These are phyloP conservation scores for Lactifluus subvellereus DNA, from an alignment of 768 basidiomycete genomes.

Conservation along the genomic window DNA sequence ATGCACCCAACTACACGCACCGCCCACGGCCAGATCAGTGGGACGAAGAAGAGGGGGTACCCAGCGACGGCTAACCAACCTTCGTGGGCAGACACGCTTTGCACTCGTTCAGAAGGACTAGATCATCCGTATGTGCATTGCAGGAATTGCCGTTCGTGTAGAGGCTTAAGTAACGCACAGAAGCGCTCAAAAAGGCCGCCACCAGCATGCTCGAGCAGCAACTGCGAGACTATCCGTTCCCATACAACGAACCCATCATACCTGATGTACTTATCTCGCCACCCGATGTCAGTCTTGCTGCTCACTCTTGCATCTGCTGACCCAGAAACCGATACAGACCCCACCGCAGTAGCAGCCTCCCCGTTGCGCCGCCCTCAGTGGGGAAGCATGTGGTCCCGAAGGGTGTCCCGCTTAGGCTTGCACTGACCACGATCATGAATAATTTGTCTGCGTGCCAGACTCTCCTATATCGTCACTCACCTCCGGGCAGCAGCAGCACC, in stretches of 20 bases:
- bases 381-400: slow-evolving; percentile 69
- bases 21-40: slow-evolving; percentile 69
- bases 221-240: slow-evolving; percentile 53
- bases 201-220: slow-evolving; percentile 77
- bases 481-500: slow-evolving; percentile 17
- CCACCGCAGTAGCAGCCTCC: slow-evolving; percentile 36
- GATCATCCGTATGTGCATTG: slow-evolving; percentile 40
- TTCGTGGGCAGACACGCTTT: slow-evolving; percentile 28
- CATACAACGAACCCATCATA: slow-evolving; percentile 48
- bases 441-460: slow-evolving; percentile 74
- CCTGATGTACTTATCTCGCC: slow-evolving; percentile 27
- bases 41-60: slow-evolving; percentile 64
- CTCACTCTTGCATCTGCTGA: neutral
- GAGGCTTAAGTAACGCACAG: slow-evolving; percentile 56
- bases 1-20: slow-evolving; percentile 53
- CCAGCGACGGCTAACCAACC: slow-evolving; percentile 61
- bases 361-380: slow-evolving; percentile 28
- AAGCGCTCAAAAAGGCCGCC: slow-evolving; percentile 78
- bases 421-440: slow-evolving; percentile 71
- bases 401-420: slow-evolving; percentile 71
- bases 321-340: slow-evolving; percentile 36
- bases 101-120: slow-evolving; percentile 47
- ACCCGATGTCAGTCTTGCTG: neutral
- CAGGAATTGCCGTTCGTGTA: slow-evolving; percentile 63
- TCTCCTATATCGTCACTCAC: slow-evolving; percentile 33